Conservation (phyloP, 2,329 filamentous ascomycete genomes). For the Neodidymelliopsis sp. region DNA sequence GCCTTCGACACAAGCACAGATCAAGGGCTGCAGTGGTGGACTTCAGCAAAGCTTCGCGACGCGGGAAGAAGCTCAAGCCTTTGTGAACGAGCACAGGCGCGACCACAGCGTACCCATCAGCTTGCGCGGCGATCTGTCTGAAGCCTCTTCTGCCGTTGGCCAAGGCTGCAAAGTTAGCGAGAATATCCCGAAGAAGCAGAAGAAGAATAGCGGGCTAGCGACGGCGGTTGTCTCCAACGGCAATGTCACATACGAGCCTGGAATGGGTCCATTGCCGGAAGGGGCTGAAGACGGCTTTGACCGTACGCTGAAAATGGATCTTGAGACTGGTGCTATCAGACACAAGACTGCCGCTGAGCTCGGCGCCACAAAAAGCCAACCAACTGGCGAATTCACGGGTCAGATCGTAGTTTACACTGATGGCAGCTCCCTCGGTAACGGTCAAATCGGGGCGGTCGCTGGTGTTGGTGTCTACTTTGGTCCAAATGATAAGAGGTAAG, state of each 20-base stretch:
- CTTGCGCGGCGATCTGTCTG: conserved; percentile 37
- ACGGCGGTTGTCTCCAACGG: conserved; percentile 19
- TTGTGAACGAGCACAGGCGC: conserved; percentile 60
- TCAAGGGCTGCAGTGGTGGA: conserved; percentile 73
- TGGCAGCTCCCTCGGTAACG: conserved; percentile 68
- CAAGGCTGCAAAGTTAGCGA: conserved; percentile 24
- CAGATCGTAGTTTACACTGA: conserved; percentile 70
- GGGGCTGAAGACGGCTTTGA: conserved; percentile 70
- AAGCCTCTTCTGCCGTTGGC: conserved; percentile 32
- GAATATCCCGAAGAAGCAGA: conserved; percentile 48
- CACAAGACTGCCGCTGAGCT: conserved; percentile 62
- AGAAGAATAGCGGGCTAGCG: conserved; percentile 38
- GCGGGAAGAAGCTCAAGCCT: conserved; percentile 75
- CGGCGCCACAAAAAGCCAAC: conserved; percentile 56
- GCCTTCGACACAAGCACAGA: conserved; percentile 75
- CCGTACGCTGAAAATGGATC: conserved; percentile 63
- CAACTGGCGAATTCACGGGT: conserved; percentile 53
- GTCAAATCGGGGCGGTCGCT: conserved; percentile 61
- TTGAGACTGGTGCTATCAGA: conserved; percentile 60
- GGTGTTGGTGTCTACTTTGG: conserved; percentile 73
- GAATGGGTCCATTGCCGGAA: conserved; percentile 62
- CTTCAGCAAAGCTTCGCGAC: conserved; percentile 61
- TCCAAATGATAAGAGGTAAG: conserved; percentile 63
- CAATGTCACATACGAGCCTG: conserved; percentile 52
- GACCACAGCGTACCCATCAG: conserved; percentile 33